phyloP scores from a whole-genome alignment of 176 grass and related monocot species.

The Panicum miliaceum region DNA sequence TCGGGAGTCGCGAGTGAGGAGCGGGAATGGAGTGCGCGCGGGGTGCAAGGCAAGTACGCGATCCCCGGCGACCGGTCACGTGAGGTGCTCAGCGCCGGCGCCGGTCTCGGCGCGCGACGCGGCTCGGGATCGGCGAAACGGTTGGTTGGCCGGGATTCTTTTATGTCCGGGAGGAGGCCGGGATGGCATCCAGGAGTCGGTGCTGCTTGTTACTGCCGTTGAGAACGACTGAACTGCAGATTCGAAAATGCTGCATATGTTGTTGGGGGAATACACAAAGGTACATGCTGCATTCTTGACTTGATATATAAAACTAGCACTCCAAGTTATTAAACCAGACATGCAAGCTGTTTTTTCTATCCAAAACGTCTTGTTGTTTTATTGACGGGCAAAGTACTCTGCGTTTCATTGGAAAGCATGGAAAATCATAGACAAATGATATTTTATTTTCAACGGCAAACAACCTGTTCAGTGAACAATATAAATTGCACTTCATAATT shows the following conservation, averaged over 20 bases:
- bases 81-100: neutral
- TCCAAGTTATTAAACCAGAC: too few species aligned
- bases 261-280: too few species aligned
- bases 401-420: too few species aligned
- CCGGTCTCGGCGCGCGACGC: neutral
- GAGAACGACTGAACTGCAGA: neutral
- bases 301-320: too few species aligned
- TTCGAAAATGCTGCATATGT: neutral
- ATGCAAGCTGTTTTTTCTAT: too few species aligned
- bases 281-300: too few species aligned
- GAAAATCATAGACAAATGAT: too few species aligned
- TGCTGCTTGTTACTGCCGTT: neutral
- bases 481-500: too few species aligned
- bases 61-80: neutral
- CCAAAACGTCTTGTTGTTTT: too few species aligned
- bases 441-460: too few species aligned
- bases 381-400: too few species aligned
- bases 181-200: neutral
- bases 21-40: neutral
- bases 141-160: neutral
- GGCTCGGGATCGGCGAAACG: neutral
- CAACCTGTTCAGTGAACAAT: too few species aligned
- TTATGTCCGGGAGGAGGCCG: neutral
- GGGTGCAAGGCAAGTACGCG: neutral
- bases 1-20: neutral